Base-by-base conservation (phyloP, 495 filamentous ascomycete genomes). In the Aspergillus asperescens region DNA sequence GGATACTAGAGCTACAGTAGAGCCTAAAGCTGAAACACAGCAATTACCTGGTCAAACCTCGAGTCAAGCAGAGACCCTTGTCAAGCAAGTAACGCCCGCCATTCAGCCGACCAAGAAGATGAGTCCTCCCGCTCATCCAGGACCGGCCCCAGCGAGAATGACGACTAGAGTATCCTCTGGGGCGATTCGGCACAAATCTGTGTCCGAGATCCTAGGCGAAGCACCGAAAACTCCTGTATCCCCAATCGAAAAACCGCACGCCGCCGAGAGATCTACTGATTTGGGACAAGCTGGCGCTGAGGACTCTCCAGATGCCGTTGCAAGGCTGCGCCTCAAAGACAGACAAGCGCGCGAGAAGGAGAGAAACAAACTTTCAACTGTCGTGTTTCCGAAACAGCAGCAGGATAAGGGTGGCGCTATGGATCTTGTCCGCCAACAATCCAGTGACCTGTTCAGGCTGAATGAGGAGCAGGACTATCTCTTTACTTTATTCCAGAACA, bases 401-500 rank as follows among this genome's bases (percentile, higher is more conserved):
- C 62, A 39, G 61, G 55, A 78, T 51, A 73, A 70, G 23, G 44
- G 52, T 31, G 71, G 73, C 19, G 57, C 62, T 24, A 59, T 64
- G 62, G 68, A 69, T 28, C 56, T 74, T 19, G 47, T 66, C 12
- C 62, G 66, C 37, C 68, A 74, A 39, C 71, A 79, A 9, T 68
- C 77, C 37, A 67, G 66, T 31, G 72, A 80, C 50, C 65, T 77
- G 54, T 68, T 70, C 15, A 70, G 69, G 43, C 54, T 77, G 35
- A 74, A 81, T 56, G 74, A 80, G 52, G 74, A 79, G 32, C 70
- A 76, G 62, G 90, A 95, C 58, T 96, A 96, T 63, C 84, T 93
- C 47, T 83, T 86, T 41, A 86, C 87, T 1, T 71, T 95, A 12
- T 95, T 94, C 54, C 66, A 77, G 63, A 87, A 71, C 66, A 86